Base-by-base conservation (phyloP, 305 asterid species). In the Ilex paraguariensis region DNA sequence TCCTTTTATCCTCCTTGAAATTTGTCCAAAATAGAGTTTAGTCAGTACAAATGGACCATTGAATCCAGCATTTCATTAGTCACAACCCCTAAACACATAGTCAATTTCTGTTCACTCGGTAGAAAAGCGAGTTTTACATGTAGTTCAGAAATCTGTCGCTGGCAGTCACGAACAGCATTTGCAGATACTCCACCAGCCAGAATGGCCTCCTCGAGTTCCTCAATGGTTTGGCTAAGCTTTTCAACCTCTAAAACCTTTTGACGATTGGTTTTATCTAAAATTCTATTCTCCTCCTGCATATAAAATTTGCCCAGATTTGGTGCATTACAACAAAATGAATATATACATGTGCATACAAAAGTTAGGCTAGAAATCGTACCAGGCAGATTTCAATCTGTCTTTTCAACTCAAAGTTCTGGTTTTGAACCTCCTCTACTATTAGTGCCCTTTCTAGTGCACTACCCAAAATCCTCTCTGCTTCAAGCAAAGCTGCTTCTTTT, bases 111-210 rank as follows among this genome's bases (percentile, higher is more conserved):
- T 49, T 46, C 52, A 46, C 15, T 46, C 5, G 52, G n/a, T 3
- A 14, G 28, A 52, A n/a, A 15, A 14, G 16, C 4, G 5, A 56
- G 28, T 21, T 8, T 59, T 73, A 90, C 99, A 62, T 86, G 86
- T 40, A 90, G 64, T 70, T 87, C 89, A 30, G 87, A 81, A 52
- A 87, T 79, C 70, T 76, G 84, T 10, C 97, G 70, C 68, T 68
- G 77, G 75, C 81, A 87, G 56, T 93, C 95, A 30, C 88, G 88
- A 56, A 90, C 73, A 31, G 82, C 71, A 66, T 93, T 90, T 60
- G 97, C 95, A 30, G 89, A 83, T 48, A 81, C 84, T 62, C 97
- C 97, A 63, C 96, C 95, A 49, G 95, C 84, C 67, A 90, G 95
- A 69, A 94, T 71, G 66, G 91, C 95, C 77, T 86, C 96, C 79